Percentiles rank a stretch among this genome's conserved stretches.
Evolutionary conservation across 1,284 basidiomycete species (phyloP).

Genomic region (Microbotryum intermedium): DNA sequence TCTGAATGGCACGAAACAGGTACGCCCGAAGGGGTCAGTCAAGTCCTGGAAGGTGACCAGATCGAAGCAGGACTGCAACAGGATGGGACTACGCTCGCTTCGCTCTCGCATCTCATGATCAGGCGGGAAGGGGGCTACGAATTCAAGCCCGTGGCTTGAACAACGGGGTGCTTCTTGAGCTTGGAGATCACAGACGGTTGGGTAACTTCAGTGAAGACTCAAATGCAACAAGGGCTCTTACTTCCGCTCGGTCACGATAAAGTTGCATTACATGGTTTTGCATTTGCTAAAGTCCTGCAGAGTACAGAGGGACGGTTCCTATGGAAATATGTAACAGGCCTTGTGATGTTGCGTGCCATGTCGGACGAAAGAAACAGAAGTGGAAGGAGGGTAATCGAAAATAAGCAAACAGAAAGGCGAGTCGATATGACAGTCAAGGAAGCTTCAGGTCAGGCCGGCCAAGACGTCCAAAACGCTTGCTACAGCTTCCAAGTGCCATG

Average conservation of each 20-base stretch:
- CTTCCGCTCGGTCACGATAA: too few relatives aligned
- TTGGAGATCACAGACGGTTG: too few relatives aligned
- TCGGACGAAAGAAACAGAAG: too few relatives aligned
- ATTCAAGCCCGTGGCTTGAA: conserved; percentile 41
- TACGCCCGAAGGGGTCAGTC: conserved; percentile 84
- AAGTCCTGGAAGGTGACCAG: conserved; percentile 63
- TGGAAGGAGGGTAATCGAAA: not conserved
- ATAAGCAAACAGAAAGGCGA: not conserved
- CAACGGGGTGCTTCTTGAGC: too few relatives aligned
- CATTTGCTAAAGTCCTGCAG: too few relatives aligned
- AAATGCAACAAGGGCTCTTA: too few relatives aligned
- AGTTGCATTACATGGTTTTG: too few relatives aligned
- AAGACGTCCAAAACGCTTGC: not conserved
- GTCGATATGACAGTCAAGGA: not conserved
- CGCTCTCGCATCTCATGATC: conserved; percentile 7
- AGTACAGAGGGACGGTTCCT: too few relatives aligned
- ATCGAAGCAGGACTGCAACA: conserved; percentile 65
- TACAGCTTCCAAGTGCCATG: conserved; percentile 27
- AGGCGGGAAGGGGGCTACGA: conserved; percentile 54
- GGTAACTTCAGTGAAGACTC: too few relatives aligned
- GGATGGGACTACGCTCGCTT: conserved; percentile 22
- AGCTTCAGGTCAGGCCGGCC: not conserved
- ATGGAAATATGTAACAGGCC: too few relatives aligned
- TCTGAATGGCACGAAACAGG: conserved; percentile 36
- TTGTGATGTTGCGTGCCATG: too few relatives aligned